Conservation (phyloP, 495 filamentous ascomycete genomes). For the Aspergillus ellipticus region DNA sequence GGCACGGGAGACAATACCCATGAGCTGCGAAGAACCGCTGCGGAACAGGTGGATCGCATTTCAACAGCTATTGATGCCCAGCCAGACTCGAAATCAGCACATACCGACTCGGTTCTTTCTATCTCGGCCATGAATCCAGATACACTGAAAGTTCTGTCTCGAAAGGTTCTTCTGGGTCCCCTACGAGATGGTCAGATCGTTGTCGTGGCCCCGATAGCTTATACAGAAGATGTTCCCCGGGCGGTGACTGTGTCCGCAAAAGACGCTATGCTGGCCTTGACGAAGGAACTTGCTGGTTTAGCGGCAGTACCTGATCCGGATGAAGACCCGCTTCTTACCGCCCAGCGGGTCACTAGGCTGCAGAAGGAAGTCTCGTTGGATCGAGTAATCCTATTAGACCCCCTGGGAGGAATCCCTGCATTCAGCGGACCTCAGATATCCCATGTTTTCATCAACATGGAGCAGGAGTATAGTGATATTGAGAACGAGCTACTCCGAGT, state of each 20-base stretch:
- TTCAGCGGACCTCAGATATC: constrained; percentile 60
- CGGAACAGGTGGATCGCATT: constrained; percentile 69
- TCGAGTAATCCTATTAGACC: constrained; percentile 85
- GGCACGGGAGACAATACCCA: constrained; percentile 31
- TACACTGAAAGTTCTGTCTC: constrained; percentile 46
- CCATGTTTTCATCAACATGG: constrained; percentile 91
- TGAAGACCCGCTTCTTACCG: constrained; percentile 41
- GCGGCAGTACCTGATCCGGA: constrained; percentile 38
- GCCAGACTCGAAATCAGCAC: constrained; percentile 60
- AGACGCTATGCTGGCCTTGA: constrained; percentile 67
- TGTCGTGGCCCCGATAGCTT: constrained; percentile 68
- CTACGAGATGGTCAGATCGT: constrained; percentile 75
- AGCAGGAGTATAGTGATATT: constrained; percentile 78
- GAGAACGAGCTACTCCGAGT: constrained; percentile 50
- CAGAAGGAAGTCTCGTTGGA: constrained; percentile 66
- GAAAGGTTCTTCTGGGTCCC: constrained; percentile 61
- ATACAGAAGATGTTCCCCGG: constrained; percentile 54
- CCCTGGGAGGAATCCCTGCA: constrained; percentile 79
- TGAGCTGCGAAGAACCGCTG: constrained; percentile 41
- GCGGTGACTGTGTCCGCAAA: constrained; percentile 56
- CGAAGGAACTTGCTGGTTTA: constrained; percentile 65
- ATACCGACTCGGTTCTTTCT: constrained; percentile 63
- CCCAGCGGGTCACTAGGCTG: constrained; percentile 40
- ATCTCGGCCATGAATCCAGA: constrained; percentile 28
- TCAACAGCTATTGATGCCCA: constrained; percentile 66